phyloP scores from a whole-genome alignment of 106 monocot species.

The Posidonia australis region DNA sequence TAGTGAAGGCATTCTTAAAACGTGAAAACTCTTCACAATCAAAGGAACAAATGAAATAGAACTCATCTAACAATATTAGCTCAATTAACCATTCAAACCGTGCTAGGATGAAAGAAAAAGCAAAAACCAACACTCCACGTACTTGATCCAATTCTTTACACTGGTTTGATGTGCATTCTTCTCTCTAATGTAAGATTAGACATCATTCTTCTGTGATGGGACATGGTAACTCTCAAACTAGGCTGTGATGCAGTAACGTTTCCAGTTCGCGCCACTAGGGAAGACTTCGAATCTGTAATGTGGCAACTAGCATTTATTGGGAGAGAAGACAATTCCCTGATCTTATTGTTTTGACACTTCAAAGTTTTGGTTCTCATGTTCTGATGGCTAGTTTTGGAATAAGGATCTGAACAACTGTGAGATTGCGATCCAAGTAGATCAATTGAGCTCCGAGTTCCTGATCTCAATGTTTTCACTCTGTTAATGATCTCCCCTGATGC shows the following conservation, averaged over 20 bases:
- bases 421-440: conserved; percentile 42
- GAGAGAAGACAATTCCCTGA: neutral
- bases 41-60: neutral
- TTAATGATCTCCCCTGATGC: conserved; percentile 11
- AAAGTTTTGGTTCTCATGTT: conserved; percentile 16
- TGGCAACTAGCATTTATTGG: conserved; percentile 12
- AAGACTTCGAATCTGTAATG: conserved; percentile 29
- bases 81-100: neutral
- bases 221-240: conserved; percentile 16
- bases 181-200: conserved; percentile 35
- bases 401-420: conserved; percentile 16
- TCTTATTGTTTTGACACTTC: conserved; percentile 12
- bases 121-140: neutral
- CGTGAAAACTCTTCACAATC: neutral
- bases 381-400: conserved; percentile 7
- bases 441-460: conserved; percentile 12
- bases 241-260: conserved; percentile 27
- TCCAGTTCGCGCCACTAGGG: conserved; percentile 3
- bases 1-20: neutral
- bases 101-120: neutral
- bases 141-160: neutral
- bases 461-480: conserved; percentile 24
- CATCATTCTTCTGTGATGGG: conserved; percentile 57
- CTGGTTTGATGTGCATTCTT: neutral
- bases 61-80: neutral